These are phyloP conservation scores for Acanthamoeba healyi DNA, from an alignment of 208 protist species.

Conservation along the genomic window DNA sequence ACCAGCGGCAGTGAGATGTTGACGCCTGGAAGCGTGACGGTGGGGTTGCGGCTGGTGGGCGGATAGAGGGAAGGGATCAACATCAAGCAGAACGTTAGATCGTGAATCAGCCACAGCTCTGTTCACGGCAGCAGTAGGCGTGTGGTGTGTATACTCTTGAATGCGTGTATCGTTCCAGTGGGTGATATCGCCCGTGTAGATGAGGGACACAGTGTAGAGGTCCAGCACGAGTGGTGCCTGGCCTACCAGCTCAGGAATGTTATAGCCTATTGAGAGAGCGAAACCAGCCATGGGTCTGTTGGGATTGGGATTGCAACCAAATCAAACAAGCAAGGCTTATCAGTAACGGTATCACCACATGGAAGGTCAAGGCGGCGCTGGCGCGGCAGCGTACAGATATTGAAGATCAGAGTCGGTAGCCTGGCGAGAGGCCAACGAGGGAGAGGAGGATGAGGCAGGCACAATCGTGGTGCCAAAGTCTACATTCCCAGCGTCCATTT, in stretches of 20 bases:
- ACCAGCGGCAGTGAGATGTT: neutral
- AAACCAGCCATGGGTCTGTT: neutral
- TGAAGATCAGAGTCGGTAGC: neutral
- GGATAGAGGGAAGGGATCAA: too few relatives aligned
- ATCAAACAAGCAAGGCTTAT: too few relatives aligned
- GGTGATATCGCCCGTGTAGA: neutral
- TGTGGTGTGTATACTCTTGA: neutral
- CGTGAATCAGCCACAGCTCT: too few relatives aligned
- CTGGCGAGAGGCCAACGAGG: too few relatives aligned
- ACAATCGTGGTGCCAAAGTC: neutral
- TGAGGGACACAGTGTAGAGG: neutral
- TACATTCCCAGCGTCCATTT: neutral
- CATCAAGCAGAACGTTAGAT: too few relatives aligned
- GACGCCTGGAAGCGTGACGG: neutral
- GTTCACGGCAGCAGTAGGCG: neutral
- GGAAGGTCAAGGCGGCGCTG: neutral
- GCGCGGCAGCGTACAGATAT: neutral
- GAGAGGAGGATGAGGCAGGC: too few relatives aligned
- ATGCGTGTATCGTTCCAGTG: constrained; percentile 11
- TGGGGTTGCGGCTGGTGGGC: neutral
- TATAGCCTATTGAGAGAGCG: constrained; percentile 3
- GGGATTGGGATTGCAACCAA: too few relatives aligned
- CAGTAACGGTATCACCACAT: neutral
- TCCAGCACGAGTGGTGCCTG: neutral
- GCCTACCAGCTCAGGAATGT: neutral